Evolutionary conservation across 1,139 yeast species (phyloP), one percentile per base, ranked within the genome.

Genomic region (Pichia cactophila): DNA sequence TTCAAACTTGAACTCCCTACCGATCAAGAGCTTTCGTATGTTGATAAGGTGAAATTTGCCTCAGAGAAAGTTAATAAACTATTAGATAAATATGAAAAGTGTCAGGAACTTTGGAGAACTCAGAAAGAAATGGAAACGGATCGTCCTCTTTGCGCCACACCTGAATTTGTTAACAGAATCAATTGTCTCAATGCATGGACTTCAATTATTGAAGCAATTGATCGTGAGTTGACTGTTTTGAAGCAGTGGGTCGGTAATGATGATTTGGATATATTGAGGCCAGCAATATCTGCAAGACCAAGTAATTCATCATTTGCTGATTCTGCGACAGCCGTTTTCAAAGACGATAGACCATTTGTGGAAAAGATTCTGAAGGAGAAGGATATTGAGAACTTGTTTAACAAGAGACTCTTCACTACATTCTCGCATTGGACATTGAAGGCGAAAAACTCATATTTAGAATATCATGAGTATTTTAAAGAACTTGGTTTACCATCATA

Each of bases 151-250:
- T 81, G 88, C 53, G 77, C 81, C 10, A 73, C 81, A 11, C 75
- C 74, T 5, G 88, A 78, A 44, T 89, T 90, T 60, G 77, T 75
- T 44, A 71, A 74, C 46, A 73, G 87, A 42, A 69, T 87, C 7
- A 92, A 86, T 54, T 90, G 96, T 0, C 72, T 92, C 50, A 81
- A 80, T 42, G 85, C 97, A 0, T 90, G 97, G 97, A 72, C 77
- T 28, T 81, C 89, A 14, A 81, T 87, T 37, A 81, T 90, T 0
- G 78, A 76, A 48, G 84, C 90, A 1, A 80, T 92, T 33, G 73
- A 74, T 44, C 68, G 80, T 46, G 90, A 81, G 60, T 69, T 80
- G 1, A 69, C 71, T 31, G 72, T 83, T 6, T 69, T 86, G 58
- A 72, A 74, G 50, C 61, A 71, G 29, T 84, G 90, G 90, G 86